Evolutionary conservation across 306 rosid genomes (phyloP).

Genomic region (Chamaecrista fasciculata): DNA sequence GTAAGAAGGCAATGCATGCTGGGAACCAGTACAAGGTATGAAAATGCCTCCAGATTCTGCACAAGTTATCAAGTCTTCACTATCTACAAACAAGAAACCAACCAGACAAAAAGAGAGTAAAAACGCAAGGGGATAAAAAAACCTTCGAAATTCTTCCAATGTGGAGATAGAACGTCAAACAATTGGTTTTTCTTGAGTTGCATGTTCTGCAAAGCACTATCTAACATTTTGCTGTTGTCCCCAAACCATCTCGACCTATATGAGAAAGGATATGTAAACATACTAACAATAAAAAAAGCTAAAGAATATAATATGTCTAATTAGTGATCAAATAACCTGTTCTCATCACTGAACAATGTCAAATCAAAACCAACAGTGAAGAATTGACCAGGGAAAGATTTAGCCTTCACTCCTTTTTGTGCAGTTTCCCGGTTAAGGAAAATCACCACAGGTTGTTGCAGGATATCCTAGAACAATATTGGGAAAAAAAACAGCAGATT

Average conservation of each 20-base stretch:
- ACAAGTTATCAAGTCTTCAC: slow-evolving; percentile 20
- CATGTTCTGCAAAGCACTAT: slow-evolving; percentile 43
- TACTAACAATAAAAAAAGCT: neutral
- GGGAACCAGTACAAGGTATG: slow-evolving; percentile 39
- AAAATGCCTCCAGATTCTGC: slow-evolving; percentile 38
- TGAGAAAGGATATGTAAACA: slow-evolving; percentile 25
- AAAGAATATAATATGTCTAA: neutral
- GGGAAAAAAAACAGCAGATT: slow-evolving; percentile 24
- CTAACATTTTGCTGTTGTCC: slow-evolving; percentile 44
- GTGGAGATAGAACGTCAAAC: slow-evolving; percentile 20
- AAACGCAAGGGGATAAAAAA: neutral
- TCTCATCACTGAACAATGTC: slow-evolving; percentile 39
- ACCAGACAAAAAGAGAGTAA: neutral
- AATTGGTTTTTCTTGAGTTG: slow-evolving; percentile 32
- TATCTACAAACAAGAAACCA: neutral
- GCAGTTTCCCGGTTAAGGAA: slow-evolving; percentile 54
- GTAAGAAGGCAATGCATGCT: slow-evolving; percentile 22
- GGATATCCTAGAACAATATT: slow-evolving; percentile 59
- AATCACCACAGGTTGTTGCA: slow-evolving; percentile 67
- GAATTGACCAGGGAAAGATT: slow-evolving; percentile 42
- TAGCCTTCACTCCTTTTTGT: slow-evolving; percentile 34
- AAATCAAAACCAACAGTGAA: slow-evolving; percentile 36
- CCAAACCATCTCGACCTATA: slow-evolving; percentile 68
- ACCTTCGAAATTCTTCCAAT: slow-evolving; percentile 40
- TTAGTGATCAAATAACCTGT: slow-evolving; percentile 48